Base-by-base conservation (phyloP, 768 basidiomycete species). In the Calocera viscosa region DNA sequence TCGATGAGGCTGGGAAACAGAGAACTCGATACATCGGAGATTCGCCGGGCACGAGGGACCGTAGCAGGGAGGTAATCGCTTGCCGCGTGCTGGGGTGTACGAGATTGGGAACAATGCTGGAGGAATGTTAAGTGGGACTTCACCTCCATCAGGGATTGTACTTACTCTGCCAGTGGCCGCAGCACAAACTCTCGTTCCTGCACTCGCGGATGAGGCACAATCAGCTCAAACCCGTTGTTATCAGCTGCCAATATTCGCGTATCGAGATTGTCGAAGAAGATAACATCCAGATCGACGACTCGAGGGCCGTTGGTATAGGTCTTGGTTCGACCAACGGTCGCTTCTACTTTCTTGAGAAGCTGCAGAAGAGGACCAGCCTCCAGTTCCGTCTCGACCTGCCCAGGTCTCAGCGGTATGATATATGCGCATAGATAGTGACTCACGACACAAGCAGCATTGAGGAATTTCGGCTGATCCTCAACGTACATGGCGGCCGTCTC, bases 401-500 rank as follows among this genome's bases (percentile, higher is more conserved):
- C 3, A 41, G 14, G 35, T 1, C 19, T 49, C 14, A 53, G 33
- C 32, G 14, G 38, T 11, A 65, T 2, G 35, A 33, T 10, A 5
- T 40, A 60, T 38, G 24, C 32, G 38, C n/a, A 43, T 67, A 65
- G 24, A 41, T 12, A 53, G 53, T 64, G 41, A 80, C 90, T 67
- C 69, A 95, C 94, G 76, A 92, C 78, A 69, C 92, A 89, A n/a
- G 90, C 91, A 70, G 90, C 89, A 72, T 97, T 99, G 68, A 89
- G 82, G 76, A 97, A 98, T 38, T 80, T 78, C 14, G 87, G 89
- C 74, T 99, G 96, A 67, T 96, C 88, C 12, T 84, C 84, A 47
- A 95, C 88, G 74, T 99, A 98, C 96, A 99, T 98, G 0, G 96
- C 91, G 12, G 87, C 81, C 22, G 89, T 94, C 76, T 97, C 89